phyloP scores from a whole-genome alignment of 805 yeast genomes.

The Clavispora asparagi region DNA sequence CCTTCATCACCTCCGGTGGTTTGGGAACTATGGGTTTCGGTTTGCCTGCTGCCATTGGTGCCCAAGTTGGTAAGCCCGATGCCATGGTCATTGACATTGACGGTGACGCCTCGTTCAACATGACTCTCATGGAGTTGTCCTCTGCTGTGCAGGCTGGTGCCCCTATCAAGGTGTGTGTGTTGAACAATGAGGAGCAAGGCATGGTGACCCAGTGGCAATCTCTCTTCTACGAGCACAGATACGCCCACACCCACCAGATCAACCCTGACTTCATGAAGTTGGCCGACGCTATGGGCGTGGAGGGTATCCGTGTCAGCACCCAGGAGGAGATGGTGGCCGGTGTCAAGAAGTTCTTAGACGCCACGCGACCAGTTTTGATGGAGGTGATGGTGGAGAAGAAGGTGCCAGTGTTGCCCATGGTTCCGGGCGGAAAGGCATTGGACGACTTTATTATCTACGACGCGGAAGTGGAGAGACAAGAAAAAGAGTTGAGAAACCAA shows the following conservation, averaged over 20 bases:
- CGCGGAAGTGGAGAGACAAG: constrained; percentile 70
- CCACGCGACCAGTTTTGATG: constrained; percentile 78
- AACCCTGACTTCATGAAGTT: constrained; percentile 92
- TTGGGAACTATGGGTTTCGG: constrained; percentile 99
- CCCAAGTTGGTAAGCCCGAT: constrained; percentile 93
- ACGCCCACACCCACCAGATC: constrained; percentile 94
- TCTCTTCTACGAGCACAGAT: constrained; percentile 92
- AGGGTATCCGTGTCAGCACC: constrained; percentile 67
- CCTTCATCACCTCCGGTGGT: constrained; percentile 97
- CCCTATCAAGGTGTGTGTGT: constrained; percentile 82
- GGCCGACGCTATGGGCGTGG: constrained; percentile 91
- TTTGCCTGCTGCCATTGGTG: constrained; percentile 96
- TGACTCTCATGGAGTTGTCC: constrained; percentile 90
- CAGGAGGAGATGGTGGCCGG: constrained; percentile 55
- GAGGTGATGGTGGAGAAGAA: constrained; percentile 89
- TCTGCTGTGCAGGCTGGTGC: constrained; percentile 92
- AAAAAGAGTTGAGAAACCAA: constrained; percentile 58
- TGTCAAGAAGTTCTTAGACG: constrained; percentile 61
- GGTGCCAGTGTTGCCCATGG: constrained; percentile 98
- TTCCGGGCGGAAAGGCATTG: constrained; percentile 91
- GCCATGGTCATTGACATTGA: constrained; percentile 94
- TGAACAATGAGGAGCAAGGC: constrained; percentile 98
- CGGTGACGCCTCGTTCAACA: constrained; percentile 98
- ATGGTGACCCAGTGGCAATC: constrained; percentile 99
- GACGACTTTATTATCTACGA: constrained; percentile 90